Conservation (phyloP, 352 stramenopile genomes). For the Phytophthora sp. region DNA sequence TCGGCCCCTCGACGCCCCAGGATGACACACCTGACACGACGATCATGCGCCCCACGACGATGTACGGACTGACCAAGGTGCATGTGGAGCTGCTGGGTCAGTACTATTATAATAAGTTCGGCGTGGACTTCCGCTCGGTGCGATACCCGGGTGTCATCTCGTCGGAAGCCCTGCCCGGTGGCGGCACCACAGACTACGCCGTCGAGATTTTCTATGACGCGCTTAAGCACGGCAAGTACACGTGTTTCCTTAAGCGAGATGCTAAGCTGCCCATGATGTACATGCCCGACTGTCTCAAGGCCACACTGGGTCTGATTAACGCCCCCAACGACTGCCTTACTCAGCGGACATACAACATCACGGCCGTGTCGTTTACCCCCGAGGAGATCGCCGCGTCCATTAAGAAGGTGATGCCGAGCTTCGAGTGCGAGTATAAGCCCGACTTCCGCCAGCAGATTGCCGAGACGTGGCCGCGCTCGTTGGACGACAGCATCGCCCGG, state of each 20-base stretch:
- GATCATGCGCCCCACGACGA: conserved; percentile 92
- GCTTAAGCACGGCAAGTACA: conserved; percentile 88
- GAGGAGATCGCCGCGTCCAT: conserved; percentile 86
- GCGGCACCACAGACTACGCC: conserved; percentile 91
- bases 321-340: conserved; percentile 71
- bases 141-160: conserved; percentile 92
- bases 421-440: conserved; percentile 88
- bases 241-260: conserved; percentile 83
- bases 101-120: conserved; percentile 93
- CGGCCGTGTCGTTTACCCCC: conserved; percentile 90
- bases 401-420: conserved; percentile 85
- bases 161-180: conserved; percentile 84
- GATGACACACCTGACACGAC: conserved; percentile 88
- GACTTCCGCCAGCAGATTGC: conserved; percentile 93
- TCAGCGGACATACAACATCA: conserved; percentile 93
- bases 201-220: conserved; percentile 95
- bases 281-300: conserved; percentile 93
- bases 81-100: conserved; percentile 90
- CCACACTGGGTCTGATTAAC: conserved; percentile 83
- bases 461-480: conserved; percentile 88
- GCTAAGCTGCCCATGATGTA: conserved; percentile 94
- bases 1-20: conserved; percentile 86
- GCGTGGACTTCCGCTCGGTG: conserved; percentile 92
- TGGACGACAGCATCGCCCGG: conserved; percentile 85
- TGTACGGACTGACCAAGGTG: conserved; percentile 94